A percentile compares a stretch with the other conserved stretches of the same genome.
phyloP scores from a whole-genome alignment of 2,329 filamentous ascomycete genomes.

The Alternaria sp. region DNA sequence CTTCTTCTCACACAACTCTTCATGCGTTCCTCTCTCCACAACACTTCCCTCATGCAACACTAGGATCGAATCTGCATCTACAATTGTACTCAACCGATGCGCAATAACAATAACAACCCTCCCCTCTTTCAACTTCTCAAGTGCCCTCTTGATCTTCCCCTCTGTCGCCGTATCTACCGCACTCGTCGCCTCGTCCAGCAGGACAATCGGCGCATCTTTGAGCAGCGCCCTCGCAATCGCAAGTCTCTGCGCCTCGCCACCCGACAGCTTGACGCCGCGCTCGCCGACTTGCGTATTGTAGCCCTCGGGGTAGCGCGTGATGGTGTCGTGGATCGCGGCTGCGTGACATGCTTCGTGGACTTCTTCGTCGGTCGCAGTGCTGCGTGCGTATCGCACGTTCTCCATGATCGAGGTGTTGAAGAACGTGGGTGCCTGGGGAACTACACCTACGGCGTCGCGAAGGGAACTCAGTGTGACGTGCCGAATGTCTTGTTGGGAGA shows the following conservation, averaged over 20 bases:
- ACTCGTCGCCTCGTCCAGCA: conserved; percentile 82
- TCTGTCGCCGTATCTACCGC: conserved; percentile 78
- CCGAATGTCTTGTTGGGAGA: conserved; percentile 66
- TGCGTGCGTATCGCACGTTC: conserved; percentile 67
- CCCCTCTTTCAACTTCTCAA: conserved; percentile 62
- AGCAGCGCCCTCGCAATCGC: conserved; percentile 76
- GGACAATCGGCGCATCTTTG: conserved; percentile 77
- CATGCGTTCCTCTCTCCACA: conserved; percentile 22
- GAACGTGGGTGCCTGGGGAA: conserved; percentile 67
- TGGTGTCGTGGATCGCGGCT: conserved; percentile 69
- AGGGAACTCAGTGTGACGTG: conserved; percentile 64
- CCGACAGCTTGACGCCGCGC: conserved; percentile 59
- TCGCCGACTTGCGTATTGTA: conserved; percentile 43
- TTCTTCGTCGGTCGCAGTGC: conserved; percentile 65
- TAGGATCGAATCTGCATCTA: conserved; percentile 67
- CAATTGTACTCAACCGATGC: conserved; percentile 83
- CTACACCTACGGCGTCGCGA: conserved; percentile 65
- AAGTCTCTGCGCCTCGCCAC: conserved; percentile 69
- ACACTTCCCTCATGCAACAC: conserved; percentile 19
- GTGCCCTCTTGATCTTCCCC: conserved; percentile 67
- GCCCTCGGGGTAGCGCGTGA: conserved; percentile 60
- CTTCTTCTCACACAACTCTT: conserved; percentile 6
- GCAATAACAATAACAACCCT: conserved; percentile 72
- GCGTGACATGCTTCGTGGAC: conserved; percentile 65
- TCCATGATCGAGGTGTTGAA: conserved; percentile 70